phyloP scores from a whole-genome alignment of 176 grass and related monocot species.

The Carex littledalei region DNA sequence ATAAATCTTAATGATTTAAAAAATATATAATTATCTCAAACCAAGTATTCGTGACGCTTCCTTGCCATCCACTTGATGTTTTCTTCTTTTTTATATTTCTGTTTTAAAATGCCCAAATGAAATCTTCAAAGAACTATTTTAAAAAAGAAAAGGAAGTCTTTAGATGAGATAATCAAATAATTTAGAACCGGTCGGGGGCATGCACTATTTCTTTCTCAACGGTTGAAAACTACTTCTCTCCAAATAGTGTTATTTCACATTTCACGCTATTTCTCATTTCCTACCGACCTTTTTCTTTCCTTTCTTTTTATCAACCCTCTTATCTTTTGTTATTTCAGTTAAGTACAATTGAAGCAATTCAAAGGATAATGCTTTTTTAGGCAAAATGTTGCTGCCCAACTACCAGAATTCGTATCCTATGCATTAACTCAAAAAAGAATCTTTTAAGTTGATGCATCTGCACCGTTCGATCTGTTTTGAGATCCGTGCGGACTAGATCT shows the following conservation, averaged over 20 bases:
- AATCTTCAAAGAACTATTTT: neutral
- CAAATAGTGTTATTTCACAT: slow-evolving; percentile 25
- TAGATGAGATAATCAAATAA: neutral
- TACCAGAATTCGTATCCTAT: neutral
- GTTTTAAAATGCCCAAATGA: neutral
- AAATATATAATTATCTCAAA: neutral
- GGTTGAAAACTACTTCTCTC: slow-evolving; percentile 26
- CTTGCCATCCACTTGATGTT: neutral
- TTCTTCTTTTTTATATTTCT: neutral
- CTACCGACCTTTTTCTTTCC: slow-evolving; percentile 26
- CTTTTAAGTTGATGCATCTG: too few relatives aligned
- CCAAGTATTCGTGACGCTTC: neutral
- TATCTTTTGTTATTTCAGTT: neutral
- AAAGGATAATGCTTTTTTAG: neutral
- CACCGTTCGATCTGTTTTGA: too few relatives aligned
- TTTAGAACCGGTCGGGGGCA: neutral
- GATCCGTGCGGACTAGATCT: too few relatives aligned
- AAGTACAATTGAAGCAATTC: slow-evolving; percentile 2
- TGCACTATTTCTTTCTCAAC: slow-evolving; percentile 20
- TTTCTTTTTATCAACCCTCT: neutral
- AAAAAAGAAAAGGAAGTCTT: neutral
- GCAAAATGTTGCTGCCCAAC: neutral
- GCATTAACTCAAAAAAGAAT: too few relatives aligned
- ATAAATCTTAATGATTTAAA: neutral
- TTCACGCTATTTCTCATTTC: slow-evolving; percentile 37